A percentile compares a stretch with the other conserved stretches of the same genome.
phyloP scores from a whole-genome alignment of 1,139 yeast species.

The Pneumocystis wakefieldiae region DNA sequence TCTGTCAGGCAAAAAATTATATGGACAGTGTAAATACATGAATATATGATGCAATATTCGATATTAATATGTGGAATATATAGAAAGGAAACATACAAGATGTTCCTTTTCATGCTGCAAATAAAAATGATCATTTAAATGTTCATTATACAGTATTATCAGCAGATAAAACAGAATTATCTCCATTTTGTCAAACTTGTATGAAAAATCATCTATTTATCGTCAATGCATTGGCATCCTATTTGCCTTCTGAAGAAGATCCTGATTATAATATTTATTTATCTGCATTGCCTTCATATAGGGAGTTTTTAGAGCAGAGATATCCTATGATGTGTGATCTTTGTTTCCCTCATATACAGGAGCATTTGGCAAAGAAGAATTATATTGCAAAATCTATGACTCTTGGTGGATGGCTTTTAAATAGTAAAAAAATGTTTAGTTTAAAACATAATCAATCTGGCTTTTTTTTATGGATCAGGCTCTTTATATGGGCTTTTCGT shows the following conservation, averaged over 20 bases:
- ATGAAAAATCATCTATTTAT: constrained; percentile 14
- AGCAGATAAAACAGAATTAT: neutral
- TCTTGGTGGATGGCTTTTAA: constrained; percentile 13
- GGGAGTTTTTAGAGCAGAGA: constrained; percentile 12
- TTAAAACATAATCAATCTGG: neutral
- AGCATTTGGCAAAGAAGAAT: constrained; percentile 12
- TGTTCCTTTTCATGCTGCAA: constrained; percentile 4
- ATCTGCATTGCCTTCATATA: constrained; percentile 10
- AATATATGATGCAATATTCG: neutral
- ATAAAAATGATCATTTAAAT: neutral
- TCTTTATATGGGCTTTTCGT: constrained; percentile 11
- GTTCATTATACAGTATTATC: neutral
- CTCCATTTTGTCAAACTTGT: constrained; percentile 16
- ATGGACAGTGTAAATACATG: constrained; percentile 4
- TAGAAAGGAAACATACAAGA: constrained; percentile 9
- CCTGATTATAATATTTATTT: constrained; percentile 12
- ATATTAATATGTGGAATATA: neutral
- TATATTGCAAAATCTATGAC: constrained; percentile 15
- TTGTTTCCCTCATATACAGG: constrained; percentile 12
- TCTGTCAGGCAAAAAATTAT: constrained; percentile 13
- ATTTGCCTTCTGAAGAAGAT: constrained; percentile 13
- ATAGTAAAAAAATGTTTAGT: neutral
- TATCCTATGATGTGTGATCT: constrained; percentile 14
- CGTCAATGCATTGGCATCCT: constrained; percentile 13
- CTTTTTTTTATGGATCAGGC: neutral